Percentiles rank a stretch among this genome's conserved stretches.
These are phyloP conservation scores for Arthrobotrys sphaeroides DNA, from an alignment of 2,329 filamentous ascomycete species.

Conservation along the genomic window DNA sequence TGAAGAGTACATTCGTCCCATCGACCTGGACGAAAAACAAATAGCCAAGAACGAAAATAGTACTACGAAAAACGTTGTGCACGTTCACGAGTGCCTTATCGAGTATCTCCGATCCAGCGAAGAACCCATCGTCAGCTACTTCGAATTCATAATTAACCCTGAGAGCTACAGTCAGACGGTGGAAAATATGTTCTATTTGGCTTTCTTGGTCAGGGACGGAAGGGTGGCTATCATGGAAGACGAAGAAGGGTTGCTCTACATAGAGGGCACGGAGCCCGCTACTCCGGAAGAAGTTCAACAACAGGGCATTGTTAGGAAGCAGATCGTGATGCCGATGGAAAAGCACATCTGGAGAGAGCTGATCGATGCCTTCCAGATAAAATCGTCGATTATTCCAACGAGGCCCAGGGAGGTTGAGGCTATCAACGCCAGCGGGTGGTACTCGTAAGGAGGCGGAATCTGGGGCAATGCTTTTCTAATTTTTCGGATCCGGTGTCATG, in stretches of 20 bases:
- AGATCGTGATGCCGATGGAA: conserved; percentile 88
- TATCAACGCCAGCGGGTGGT: conserved; percentile 56
- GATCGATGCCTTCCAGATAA: conserved; percentile 78
- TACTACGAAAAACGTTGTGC: conserved; percentile 73
- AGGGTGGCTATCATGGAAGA: conserved; percentile 73
- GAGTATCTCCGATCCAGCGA: conserved; percentile 63
- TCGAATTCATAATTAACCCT: conserved; percentile 90
- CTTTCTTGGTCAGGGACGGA: conserved; percentile 90
- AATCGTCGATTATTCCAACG: conserved; percentile 84
- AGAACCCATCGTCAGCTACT: conserved; percentile 72
- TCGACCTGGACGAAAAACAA: conserved; percentile 78
- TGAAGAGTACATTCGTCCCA: conserved; percentile 76
- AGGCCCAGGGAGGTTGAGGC: conserved; percentile 68
- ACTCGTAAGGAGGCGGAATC: conserved; percentile 50
- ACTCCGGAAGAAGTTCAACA: conserved; percentile 65
- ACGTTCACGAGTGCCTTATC: conserved; percentile 65
- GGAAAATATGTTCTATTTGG: conserved; percentile 96
- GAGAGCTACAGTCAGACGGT: conserved; percentile 91
- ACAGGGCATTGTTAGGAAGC: conserved; percentile 66
- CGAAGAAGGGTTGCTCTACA: conserved; percentile 73
- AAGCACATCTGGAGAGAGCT: conserved; percentile 83
- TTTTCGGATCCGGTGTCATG: background rate
- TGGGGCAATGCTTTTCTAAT: background rate
- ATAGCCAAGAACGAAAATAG: conserved; percentile 79
- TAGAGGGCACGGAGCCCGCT: conserved; percentile 64